Conservation (phyloP, 1,284 basidiomycete species). For the Schizopora paradoxa region DNA sequence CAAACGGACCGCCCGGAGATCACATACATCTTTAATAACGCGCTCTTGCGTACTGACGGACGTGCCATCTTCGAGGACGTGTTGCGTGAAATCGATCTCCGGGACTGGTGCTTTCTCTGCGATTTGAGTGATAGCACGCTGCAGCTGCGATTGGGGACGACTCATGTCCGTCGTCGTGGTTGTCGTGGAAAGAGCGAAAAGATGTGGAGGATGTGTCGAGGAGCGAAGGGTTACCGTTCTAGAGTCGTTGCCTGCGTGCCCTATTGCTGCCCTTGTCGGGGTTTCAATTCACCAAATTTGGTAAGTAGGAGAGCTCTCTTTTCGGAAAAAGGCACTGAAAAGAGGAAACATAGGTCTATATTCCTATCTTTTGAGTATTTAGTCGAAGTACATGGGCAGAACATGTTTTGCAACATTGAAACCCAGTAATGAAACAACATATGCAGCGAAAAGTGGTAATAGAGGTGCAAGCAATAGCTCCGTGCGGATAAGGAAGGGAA, state of each 20-base stretch:
- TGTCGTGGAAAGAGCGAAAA: conserved; percentile 5
- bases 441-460: conserved; percentile 77
- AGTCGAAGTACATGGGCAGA: conserved; percentile 75
- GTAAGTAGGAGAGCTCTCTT: too few species aligned
- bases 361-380: conserved; percentile 25
- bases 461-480: conserved; percentile 84
- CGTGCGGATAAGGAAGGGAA: conserved; percentile 87
- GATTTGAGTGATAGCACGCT: conserved; percentile 72
- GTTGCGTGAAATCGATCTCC: conserved; percentile 84
- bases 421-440: conserved; percentile 81
- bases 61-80: conserved; percentile 84
- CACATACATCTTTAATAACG: conserved; percentile 75
- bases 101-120: conserved; percentile 57
- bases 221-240: background rate
- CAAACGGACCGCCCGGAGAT: background rate
- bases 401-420: conserved; percentile 84
- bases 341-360: background rate
- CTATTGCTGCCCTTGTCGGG: conserved; percentile 7
- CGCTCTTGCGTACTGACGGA: conserved; percentile 83
- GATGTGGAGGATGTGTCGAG: conserved; percentile 4
- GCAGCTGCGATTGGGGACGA: conserved; percentile 46
- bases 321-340: too few species aligned
- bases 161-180: conserved; percentile 17
- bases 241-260: conserved; percentile 2
- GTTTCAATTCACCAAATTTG: conserved; percentile 17